Evolutionary conservation across 2,329 filamentous ascomycete genomes (phyloP).

Genomic region (Didymella segeticola): DNA sequence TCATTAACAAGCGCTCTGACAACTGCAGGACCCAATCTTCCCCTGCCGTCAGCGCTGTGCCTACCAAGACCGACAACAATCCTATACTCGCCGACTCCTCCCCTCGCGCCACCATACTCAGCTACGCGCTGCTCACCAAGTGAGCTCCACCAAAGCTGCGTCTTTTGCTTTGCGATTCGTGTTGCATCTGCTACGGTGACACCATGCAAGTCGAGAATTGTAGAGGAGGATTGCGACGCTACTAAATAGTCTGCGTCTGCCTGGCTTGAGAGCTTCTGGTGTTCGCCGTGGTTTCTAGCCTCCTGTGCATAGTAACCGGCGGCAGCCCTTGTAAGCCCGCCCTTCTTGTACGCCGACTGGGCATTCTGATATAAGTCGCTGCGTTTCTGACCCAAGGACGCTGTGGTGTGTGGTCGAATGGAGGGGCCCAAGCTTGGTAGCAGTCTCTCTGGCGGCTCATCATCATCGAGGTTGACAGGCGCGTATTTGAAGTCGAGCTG

Average conservation of each 20-base stretch:
- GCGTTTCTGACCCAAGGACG: conserved; percentile 55
- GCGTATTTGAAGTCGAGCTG: conserved; percentile 58
- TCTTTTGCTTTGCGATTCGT: conserved; percentile 73
- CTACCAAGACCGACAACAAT: conserved; percentile 83
- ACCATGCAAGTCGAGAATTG: conserved; percentile 79
- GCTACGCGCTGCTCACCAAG: conserved; percentile 70
- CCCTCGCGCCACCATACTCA: conserved; percentile 49
- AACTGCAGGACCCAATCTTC: conserved; percentile 80
- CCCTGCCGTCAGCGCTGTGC: conserved; percentile 79
- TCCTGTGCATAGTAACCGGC: conserved; percentile 78
- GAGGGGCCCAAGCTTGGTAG: conserved; percentile 36
- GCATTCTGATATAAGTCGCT: conserved; percentile 64
- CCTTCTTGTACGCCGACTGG: conserved; percentile 67
- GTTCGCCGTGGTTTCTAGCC: conserved; percentile 68
- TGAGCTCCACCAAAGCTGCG: conserved; percentile 76
- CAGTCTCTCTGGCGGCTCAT: conserved; percentile 35
- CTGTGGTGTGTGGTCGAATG: conserved; percentile 49
- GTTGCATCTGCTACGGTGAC: conserved; percentile 82
- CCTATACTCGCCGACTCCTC: conserved; percentile 63
- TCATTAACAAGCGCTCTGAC: conserved; percentile 74
- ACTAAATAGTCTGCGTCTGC: conserved; percentile 74
- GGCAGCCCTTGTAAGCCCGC: conserved; percentile 56
- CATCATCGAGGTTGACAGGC: conserved; percentile 48
- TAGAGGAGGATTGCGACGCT: conserved; percentile 70
- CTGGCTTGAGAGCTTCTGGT: conserved; percentile 66